A percentile compares a stretch with the other conserved stretches of the same genome.
Evolutionary conservation across 345 rosid species (phyloP).

Genomic region (Isatis tinctoria): DNA sequence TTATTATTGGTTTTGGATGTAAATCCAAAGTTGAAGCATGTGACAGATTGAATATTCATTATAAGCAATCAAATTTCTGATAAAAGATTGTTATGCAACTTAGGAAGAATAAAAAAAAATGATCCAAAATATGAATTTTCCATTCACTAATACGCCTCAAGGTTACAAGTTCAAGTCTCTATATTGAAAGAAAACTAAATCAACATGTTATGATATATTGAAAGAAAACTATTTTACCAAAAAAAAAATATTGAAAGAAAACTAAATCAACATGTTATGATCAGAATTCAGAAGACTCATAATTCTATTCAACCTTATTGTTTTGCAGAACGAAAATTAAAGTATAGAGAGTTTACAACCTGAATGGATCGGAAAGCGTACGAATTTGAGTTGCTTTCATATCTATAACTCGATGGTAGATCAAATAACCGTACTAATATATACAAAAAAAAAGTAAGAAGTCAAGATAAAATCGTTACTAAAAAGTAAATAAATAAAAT

Average conservation of each 20-base stretch:
- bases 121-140: neutral
- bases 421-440: neutral
- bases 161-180: neutral
- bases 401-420: neutral
- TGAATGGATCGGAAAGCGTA: neutral
- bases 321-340: neutral
- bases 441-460: neutral
- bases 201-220: no score
- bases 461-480: neutral
- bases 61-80: neutral
- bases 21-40: neutral
- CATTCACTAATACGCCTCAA: neutral
- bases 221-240: no score
- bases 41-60: neutral
- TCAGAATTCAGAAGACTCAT: neutral
- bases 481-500: neutral
- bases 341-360: neutral
- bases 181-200: neutral
- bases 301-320: neutral
- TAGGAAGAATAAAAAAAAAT: neutral
- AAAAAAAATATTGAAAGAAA: no score
- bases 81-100: neutral
- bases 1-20: neutral
- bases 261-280: no score
- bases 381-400: neutral